Base-by-base conservation (phyloP, 495 filamentous ascomycete species). In the Talaromyces ruber region DNA sequence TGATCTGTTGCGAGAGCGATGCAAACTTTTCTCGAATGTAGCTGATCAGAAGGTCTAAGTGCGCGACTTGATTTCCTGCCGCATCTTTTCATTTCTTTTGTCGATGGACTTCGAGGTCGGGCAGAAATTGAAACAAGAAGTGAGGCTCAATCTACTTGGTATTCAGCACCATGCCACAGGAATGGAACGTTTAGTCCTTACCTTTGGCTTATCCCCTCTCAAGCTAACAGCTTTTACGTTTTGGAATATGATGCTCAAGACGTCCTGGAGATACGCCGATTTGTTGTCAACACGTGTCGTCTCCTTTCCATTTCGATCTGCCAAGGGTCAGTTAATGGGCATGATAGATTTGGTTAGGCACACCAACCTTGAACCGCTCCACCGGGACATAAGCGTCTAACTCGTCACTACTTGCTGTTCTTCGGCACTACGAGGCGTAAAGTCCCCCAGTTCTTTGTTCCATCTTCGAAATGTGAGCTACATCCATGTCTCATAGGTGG, bases 41-140 rank as follows among this genome's bases (percentile, higher is more conserved):
- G 9, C 75, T 64, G 24, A 73, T 66, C 24, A 78, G 65, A 29
- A 77, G 61, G 26, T 67, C 67, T 58, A 78, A 60, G 47, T 77
- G 77, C 29, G 64, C 50, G 34, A 39, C 9, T 39, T 39, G 25
- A 55, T 56, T 66, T 58, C 25, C 26, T 57, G 7, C 22, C 0
- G 55, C 3, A 32, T 58, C 24, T 26, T 58, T 58, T 8, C 5
- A 6, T 28, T 21, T 16, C 34, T 58, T 29, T 16, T 37, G 6
- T 6, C 55, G 25, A 37, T 58, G 55, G 34, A 25, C 55, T 58
- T 32, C 21, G 2, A 64, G 50, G 50, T 52, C 50, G 6, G 50
- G 50, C 21, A 52, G 50, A 39, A 28, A 47, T 60, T 30, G 47
- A 25, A 51, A 64, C 50, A 28, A 58, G 25, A 51, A 52, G 50